Evolutionary conservation across 2,329 filamentous ascomycete species (phyloP), one percentile per base, ranked within the genome.

Genomic region (Ceratocystis papillata): DNA sequence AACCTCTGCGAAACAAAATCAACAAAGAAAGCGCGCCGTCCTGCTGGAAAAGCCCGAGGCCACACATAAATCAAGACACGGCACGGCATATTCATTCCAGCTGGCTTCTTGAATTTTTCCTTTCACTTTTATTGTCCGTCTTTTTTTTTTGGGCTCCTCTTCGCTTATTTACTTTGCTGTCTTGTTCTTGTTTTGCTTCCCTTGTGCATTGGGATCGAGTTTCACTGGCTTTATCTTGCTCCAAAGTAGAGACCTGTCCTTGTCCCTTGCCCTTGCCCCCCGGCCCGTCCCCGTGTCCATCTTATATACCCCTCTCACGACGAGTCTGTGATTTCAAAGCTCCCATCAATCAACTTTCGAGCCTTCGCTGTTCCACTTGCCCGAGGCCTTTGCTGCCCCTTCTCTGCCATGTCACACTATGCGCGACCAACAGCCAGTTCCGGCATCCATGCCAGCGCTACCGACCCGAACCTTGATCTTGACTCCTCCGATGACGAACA

Each of bases 401-500:
- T n/a, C 25, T 37, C 25, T 4, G 28, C 15, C 53, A 59, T 59
- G 53, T 59, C 53, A 30, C 28, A 59, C 20, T 33, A 59, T 17
- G 53, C 53, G 28, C 53, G 15, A 59, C 53, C 53, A 15, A 8
- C 53, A 25, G 17, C 53, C 28, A 33, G 12, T 10, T 59, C 53
- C 7, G 53, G 53, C 53, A 30, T 25, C 15, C 25, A 37, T 25
- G 48, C 48, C 28, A 37, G 28, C 28, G 53, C 25, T 30, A n/a
- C 28, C 53, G 28, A 59, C 28, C 6, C 25, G 17, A 25, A 33
- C 28, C 53, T n/a, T 5, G 28, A 59, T 10, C 12, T 59, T 41
- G 37, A 41, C 37, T 41, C 3, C 8, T 41, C 37, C 37, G 37
- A 41, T 41, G 74, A 75, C 62, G 73, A 75, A 67, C 72, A 73